Conservation (phyloP, 2,329 filamentous ascomycete species). For the Diaporthe sp. region DNA sequence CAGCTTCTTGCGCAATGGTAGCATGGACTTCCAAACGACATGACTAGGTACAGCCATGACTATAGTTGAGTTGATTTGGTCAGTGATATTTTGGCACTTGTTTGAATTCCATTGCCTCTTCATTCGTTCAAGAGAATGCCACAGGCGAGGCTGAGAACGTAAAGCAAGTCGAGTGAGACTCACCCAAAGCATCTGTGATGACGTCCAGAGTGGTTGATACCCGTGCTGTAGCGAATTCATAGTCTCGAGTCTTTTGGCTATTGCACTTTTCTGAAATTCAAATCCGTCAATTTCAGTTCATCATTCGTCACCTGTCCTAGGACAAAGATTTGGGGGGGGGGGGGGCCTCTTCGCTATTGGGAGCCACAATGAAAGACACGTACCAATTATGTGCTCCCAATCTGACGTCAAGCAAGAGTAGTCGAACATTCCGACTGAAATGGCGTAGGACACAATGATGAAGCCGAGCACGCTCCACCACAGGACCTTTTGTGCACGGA, state of each 20-base stretch:
- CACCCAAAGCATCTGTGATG: neutral
- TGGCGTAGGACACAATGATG: neutral
- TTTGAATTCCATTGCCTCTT: neutral
- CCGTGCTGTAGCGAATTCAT: neutral
- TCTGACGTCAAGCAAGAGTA: neutral
- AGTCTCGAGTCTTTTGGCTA: neutral
- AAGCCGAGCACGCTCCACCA: slow-evolving; percentile 2
- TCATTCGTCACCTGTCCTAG: neutral
- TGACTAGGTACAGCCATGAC: neutral
- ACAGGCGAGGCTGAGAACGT: no score
- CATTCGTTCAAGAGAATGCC: neutral
- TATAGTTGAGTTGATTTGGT: neutral
- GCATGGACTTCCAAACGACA: neutral
- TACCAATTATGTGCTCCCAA: neutral
- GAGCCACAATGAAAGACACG: neutral
- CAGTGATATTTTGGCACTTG: neutral
- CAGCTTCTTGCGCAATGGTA: slow-evolving; percentile 9
- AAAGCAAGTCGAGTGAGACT: neutral
- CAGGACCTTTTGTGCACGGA: neutral
- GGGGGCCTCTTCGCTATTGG: neutral
- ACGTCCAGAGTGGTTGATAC: neutral
- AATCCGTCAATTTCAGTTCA: neutral
- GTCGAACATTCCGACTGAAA: slow-evolving; percentile 4
- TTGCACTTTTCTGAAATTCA: neutral
- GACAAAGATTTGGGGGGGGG: neutral